Base-by-base conservation (phyloP, 768 basidiomycete species). In the Naganishia friedmannii region DNA sequence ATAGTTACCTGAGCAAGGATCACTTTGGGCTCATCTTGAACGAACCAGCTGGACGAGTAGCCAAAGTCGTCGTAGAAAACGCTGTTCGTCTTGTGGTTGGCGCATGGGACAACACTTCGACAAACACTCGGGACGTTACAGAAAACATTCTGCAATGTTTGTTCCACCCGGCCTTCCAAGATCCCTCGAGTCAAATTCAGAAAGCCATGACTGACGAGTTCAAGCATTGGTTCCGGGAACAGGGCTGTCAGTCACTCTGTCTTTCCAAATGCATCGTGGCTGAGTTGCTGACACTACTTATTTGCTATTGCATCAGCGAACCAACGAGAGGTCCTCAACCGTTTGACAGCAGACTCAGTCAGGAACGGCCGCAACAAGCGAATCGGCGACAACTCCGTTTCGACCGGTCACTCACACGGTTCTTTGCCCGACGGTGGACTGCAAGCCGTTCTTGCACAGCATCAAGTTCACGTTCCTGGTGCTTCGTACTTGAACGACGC, bases 71-170 rank as follows among this genome's bases (percentile, higher is more conserved):
- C 17, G 88, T 89, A 15, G 85, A 86, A 73, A 79, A 90, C 76
- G 80, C 88, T 15, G 90, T 90, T 8, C 86, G 82, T 32, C 80
- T 84, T n/a, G 85, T 93, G 12, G 86, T 85, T 53, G 88, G 87
- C 74, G 91, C 91, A 12, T 93, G 91, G 92, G 90, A 92, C 73
- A 87, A 92, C 73, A 79, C 76, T 53, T 70, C 70, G 19, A 75
- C 77, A 72, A 68, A 71, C n/a, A 71, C 77, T 15, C 58, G 76
- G 19, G 71, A 77, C 19, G 74, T 78, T 21, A 79, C 77, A 26
- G 78, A 79, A 56, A 73, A 74, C 31, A 70, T 81, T 39, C 68
- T 81, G 17, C 73, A 78, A 67, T 76, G 75, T 56, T 53, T 81
- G 46, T 79, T 79, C 76, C 80, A 81, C 65, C 80, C 80, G 1